Percentiles rank a stretch among this genome's conserved stretches.
These are phyloP conservation scores for Pythium folliculosum DNA, from an alignment of 352 stramenopile genomes.

Conservation along the genomic window DNA sequence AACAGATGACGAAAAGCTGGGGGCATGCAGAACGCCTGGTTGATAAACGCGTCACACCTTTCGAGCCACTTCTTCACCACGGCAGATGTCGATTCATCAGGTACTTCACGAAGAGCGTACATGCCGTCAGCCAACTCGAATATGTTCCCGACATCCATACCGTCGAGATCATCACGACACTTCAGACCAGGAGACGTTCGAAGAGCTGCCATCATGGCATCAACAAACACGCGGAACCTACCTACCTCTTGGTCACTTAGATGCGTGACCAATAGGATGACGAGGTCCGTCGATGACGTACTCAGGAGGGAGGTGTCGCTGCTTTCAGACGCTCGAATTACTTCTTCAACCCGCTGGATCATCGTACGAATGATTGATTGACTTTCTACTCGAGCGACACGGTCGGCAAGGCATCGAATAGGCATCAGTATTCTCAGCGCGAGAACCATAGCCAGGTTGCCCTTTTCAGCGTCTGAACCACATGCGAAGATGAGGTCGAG, in stretches of 20 bases:
- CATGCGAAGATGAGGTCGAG: slow-evolving; percentile 23
- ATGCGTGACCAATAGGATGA: slow-evolving; percentile 19
- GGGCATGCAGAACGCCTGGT: slow-evolving; percentile 8
- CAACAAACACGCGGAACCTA: slow-evolving; percentile 17
- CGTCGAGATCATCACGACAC: background rate
- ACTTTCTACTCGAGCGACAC: slow-evolving; percentile 21
- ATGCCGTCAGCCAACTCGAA: slow-evolving; percentile 15
- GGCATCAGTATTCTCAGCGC: slow-evolving; percentile 28
- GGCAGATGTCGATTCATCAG: background rate
- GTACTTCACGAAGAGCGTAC: slow-evolving; percentile 7
- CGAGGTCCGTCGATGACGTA: background rate
- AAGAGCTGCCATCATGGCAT: slow-evolving; percentile 7
- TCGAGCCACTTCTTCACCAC: slow-evolving; percentile 6
- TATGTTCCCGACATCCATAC: background rate
- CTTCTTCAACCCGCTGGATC: slow-evolving; percentile 27
- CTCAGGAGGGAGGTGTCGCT: background rate
- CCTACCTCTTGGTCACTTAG: slow-evolving; percentile 25
- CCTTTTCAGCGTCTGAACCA: background rate
- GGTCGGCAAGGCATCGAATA: slow-evolving; percentile 21
- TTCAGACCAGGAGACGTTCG: background rate
- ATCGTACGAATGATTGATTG: slow-evolving; percentile 26
- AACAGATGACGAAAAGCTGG: slow-evolving; percentile 9
- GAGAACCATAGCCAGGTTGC: slow-evolving; percentile 9
- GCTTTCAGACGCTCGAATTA: slow-evolving; percentile 16
- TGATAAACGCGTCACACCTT: slow-evolving; percentile 12